Conservation (phyloP, 2,329 filamentous ascomycete genomes). For the Metarhizium brunneum region DNA sequence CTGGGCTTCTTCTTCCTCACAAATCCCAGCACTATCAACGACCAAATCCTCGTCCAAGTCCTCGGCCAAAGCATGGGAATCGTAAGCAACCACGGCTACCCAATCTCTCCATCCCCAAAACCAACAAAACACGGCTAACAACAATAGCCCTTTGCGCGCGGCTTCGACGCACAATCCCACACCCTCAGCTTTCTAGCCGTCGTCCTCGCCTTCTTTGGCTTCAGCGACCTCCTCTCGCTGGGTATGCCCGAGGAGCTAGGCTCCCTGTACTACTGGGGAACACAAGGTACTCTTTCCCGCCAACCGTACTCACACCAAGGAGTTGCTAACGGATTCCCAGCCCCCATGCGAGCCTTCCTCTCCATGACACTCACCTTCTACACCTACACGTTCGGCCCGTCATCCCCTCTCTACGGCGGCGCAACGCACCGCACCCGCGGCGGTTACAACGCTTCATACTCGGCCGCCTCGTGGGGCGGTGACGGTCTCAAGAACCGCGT, state of each 20-base stretch:
- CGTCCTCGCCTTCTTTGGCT: constrained; percentile 50
- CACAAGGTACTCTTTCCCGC: constrained; percentile 48
- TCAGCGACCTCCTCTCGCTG: constrained; percentile 57
- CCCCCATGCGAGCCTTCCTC: constrained; percentile 56
- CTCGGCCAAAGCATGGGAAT: constrained; percentile 78
- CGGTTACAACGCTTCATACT: constrained; percentile 22
- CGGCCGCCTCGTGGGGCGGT: constrained; percentile 36
- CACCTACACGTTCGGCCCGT: constrained; percentile 49
- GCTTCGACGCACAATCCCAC: constrained; percentile 61
- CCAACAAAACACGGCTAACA: neutral
- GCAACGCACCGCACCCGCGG: constrained; percentile 13
- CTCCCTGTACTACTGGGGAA: constrained; percentile 54
- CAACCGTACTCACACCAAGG: constrained; percentile 8
- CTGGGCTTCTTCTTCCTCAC: constrained; percentile 77
- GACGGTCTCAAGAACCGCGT: constrained; percentile 74
- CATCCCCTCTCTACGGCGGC: constrained; percentile 37
- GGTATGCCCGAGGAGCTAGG: constrained; percentile 59
- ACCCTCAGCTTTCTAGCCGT: constrained; percentile 65
- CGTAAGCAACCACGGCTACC: constrained; percentile 37
- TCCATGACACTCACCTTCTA: constrained; percentile 55
- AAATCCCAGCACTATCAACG: constrained; percentile 60
- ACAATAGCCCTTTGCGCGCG: constrained; percentile 53
- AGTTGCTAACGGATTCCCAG: constrained; percentile 16
- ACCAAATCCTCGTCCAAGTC: constrained; percentile 72
- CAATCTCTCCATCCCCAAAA: neutral